A percentile compares a stretch with the other conserved stretches of the same genome.
Evolutionary conservation across 768 basidiomycete genomes (phyloP).

Genomic region (Tulasnella sp.): DNA sequence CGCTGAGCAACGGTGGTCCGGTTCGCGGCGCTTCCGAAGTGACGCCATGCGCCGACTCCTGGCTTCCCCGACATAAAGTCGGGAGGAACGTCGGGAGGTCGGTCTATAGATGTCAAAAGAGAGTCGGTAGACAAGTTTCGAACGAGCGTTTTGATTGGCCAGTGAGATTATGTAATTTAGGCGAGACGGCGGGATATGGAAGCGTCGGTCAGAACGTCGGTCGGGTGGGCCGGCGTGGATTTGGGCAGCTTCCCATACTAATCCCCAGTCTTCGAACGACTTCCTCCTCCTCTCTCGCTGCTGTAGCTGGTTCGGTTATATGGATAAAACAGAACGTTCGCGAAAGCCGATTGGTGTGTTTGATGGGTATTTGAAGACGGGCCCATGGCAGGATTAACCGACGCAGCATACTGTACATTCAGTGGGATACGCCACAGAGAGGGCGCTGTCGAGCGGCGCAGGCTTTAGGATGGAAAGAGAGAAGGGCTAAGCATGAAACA

Average conservation of each 20-base stretch:
- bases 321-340: background rate
- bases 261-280: background rate
- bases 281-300: background rate
- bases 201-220: background rate
- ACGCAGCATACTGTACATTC: background rate
- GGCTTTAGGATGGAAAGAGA: background rate
- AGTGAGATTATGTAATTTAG: background rate
- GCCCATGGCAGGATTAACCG: background rate
- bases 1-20: background rate
- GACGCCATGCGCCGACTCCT: background rate
- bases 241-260: background rate
- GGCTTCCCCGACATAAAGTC: background rate
- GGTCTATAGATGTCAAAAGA: background rate
- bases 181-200: conserved; percentile 9
- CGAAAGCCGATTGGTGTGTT: background rate
- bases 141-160: background rate
- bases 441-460: background rate
- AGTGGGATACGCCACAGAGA: background rate
- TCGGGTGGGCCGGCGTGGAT: background rate
- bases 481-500: background rate
- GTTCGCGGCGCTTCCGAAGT: background rate
- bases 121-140: background rate
- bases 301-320: background rate
- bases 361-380: background rate
- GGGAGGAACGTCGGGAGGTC: background rate